phyloP scores from a whole-genome alignment of 1,139 yeast genomes.

The Sugiyamaella neomexicana region DNA sequence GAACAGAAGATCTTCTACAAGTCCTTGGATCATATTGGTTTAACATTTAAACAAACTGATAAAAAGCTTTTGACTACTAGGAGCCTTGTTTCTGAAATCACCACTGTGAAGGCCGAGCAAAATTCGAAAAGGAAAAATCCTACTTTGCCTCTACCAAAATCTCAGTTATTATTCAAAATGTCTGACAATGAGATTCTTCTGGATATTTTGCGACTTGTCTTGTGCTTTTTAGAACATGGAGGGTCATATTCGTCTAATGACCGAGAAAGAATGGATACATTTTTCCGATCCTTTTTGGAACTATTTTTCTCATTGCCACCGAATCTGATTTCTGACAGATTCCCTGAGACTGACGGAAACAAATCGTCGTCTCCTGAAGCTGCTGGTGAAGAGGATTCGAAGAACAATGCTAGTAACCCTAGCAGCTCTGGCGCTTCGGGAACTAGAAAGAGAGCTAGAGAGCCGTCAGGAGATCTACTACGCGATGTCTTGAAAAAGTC shows the following conservation, averaged over 20 bases:
- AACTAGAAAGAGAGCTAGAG: conserved; percentile 44
- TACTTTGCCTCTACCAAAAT: conserved; percentile 83
- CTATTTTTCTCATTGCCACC: conserved; percentile 60
- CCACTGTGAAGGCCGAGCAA: conserved; percentile 90
- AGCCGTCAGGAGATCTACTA: conserved; percentile 55
- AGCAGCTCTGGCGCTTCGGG: conserved; percentile 38
- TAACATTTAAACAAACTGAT: conserved; percentile 95
- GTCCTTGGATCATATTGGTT: conserved; percentile 90
- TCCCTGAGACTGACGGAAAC: conserved; percentile 21
- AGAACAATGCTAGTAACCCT: conserved; percentile 19
- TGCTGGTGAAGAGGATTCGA: conserved; percentile 29
- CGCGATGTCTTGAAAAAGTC: conserved; percentile 70
- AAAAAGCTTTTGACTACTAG: conserved; percentile 88
- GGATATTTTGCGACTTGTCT: conserved; percentile 71
- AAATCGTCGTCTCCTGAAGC: conserved; percentile 21
- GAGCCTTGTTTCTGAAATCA: conserved; percentile 85
- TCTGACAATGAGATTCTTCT: conserved; percentile 65
- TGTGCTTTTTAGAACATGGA: conserved; percentile 66
- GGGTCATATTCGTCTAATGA: conserved; percentile 75
- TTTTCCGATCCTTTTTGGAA: conserved; percentile 67
- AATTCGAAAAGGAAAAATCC: conserved; percentile 77
- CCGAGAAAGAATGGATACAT: conserved; percentile 71
- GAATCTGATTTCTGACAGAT: conserved; percentile 27
- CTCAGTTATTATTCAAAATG: conserved; percentile 71
- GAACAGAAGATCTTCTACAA: conserved; percentile 94